Evolutionary conservation across 345 rosid species (phyloP), one percentile per base, ranked within the genome.

Genomic region (Firmiana major): DNA sequence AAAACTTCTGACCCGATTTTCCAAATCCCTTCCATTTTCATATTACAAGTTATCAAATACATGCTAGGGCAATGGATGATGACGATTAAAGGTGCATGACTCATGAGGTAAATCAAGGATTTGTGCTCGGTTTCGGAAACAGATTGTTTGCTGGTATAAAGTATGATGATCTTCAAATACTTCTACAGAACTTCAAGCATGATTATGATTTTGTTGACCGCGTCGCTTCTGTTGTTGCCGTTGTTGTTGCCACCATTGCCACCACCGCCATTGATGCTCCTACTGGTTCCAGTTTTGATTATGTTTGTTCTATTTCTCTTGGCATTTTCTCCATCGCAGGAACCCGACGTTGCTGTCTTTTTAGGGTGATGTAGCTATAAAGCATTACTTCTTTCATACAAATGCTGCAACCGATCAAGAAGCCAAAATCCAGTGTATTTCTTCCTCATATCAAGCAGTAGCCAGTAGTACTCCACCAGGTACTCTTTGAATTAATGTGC

Each of bases 201-300:
- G n/a, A 11, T 43, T 16, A 6, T 67, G 54, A 22, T 67, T 67
- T 4, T 67, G 31, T 24, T 67, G 11, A 43, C 72, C 0, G 1
- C 43, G 51, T 42, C 28, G 34, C 28, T 66, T 2, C 51, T 12
- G 71, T 24, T 66, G 36, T 10, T 65, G 9, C 71, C 71, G 17
- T 49, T 65, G 51, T 11, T 65, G 9, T 46, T 43, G 2, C 72
- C 72, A 17, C 54, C 36, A 17, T 43, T 67, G n/a, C 72, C 72
- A 9, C 54, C 72, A 3, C 72, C 72, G 5, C 72, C 72, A 3
- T 21, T 8, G 54, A 22, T 67, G 34, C 9, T 67, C 16, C 54
- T 67, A 16, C 36, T 67, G 34, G n/a, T 67, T 21, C 72, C 72
- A 17, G 54, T 43, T 15, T 67, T 67, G 34, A 67, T 67, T 54